Percentiles rank a stretch among this genome's conserved stretches.
These are phyloP conservation scores for Effrenium voratum DNA, from an alignment of 73 alveolate species.

Conservation along the genomic window DNA sequence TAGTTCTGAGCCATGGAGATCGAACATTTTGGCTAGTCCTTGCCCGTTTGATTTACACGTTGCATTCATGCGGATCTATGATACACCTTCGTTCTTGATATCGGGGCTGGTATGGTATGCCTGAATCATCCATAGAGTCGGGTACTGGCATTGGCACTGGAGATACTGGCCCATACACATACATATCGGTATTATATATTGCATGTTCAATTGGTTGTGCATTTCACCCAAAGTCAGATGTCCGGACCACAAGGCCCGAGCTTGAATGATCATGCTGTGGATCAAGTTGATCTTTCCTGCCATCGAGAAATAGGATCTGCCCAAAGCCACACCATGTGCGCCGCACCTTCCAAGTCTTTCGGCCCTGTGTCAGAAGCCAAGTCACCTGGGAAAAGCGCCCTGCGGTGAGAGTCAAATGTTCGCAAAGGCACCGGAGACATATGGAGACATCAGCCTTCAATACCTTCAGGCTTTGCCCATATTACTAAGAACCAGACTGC, in stretches of 20 bases:
- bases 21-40: too few species aligned
- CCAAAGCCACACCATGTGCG: not conserved
- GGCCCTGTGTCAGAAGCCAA: constrained; percentile 41
- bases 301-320: not conserved
- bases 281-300: constrained; percentile 40
- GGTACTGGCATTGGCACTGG: too few species aligned
- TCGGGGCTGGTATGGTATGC: too few species aligned
- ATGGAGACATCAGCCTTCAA: not conserved
- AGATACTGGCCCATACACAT: too few species aligned
- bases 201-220: too few species aligned
- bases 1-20: too few species aligned
- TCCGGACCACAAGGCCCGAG: not conserved
- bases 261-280: constrained; percentile 67
- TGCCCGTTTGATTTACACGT: too few species aligned
- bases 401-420: not conserved
- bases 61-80: too few species aligned
- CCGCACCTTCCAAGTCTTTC: constrained; percentile 2
- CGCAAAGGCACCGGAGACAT: not conserved
- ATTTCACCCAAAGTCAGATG: too few species aligned
- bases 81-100: too few species aligned
- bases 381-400: not conserved
- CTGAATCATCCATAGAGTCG: too few species aligned
- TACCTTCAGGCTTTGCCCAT: not conserved
- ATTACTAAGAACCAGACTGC: not conserved
- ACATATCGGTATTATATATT: too few species aligned